These are phyloP conservation scores for Arctium minus DNA, from an alignment of 129 eudicot species.

Conservation along the genomic window DNA sequence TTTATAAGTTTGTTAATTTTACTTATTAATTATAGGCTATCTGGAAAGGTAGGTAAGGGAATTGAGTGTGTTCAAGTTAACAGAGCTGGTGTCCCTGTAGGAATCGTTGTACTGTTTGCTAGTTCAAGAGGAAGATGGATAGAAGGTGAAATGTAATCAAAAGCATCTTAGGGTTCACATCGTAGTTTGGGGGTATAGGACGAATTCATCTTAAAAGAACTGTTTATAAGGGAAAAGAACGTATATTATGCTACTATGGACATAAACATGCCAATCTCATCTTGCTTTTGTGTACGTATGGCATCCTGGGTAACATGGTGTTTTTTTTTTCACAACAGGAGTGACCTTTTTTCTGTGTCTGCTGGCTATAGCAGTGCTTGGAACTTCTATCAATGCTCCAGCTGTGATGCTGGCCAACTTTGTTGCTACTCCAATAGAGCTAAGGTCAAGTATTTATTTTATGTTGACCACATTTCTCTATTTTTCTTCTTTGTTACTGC, in stretches of 20 bases:
- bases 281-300: background rate
- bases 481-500: background rate
- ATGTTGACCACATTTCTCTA: background rate
- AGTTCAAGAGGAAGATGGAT: background rate
- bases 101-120: too few relatives aligned
- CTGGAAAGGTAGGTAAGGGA: too few relatives aligned
- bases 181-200: background rate
- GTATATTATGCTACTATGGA: background rate
- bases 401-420: conserved; percentile 81
- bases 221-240: background rate
- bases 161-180: background rate
- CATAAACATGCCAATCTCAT: background rate
- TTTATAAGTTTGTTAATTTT: too few relatives aligned
- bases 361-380: conserved; percentile 76
- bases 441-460: conserved; percentile 49
- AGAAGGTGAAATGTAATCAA: background rate
- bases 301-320: background rate
- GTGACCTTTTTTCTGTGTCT: conserved; percentile 80
- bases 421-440: conserved; percentile 87
- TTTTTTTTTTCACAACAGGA: conserved; percentile 45
- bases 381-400: conserved; percentile 71
- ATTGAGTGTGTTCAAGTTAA: too few relatives aligned
- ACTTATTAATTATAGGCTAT: too few relatives aligned
- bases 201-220: background rate
- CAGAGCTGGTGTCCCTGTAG: too few relatives aligned